Evolutionary conservation across 2,329 filamentous ascomycete genomes (phyloP).

Genomic region (Calonectria naviculata): DNA sequence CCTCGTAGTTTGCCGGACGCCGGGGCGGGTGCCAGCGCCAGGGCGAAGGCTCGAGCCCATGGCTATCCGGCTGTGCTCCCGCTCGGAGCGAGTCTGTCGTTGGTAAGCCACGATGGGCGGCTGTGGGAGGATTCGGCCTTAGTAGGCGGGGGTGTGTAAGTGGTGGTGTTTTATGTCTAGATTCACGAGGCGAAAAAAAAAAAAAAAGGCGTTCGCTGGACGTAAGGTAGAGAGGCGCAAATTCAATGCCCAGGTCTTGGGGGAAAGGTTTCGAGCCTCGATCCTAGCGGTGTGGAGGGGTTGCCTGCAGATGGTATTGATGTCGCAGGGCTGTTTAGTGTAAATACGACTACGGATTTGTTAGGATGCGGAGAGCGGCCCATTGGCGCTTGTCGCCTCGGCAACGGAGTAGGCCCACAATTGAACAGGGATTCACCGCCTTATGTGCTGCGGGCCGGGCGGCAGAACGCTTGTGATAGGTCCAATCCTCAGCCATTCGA

Average conservation of each 20-base stretch:
- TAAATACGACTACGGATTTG: slow-evolving; percentile 34
- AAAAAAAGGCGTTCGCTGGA: not conserved
- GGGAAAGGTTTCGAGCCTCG: slow-evolving; percentile 19
- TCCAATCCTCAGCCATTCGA: too few species aligned
- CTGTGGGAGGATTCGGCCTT: slow-evolving; percentile 20
- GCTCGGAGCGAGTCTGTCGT: slow-evolving; percentile 51
- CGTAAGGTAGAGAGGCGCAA: not conserved
- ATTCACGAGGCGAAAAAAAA: not conserved
- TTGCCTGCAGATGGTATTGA: slow-evolving; percentile 28
- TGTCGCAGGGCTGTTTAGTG: slow-evolving; percentile 32
- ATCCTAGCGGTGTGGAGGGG: slow-evolving; percentile 36
- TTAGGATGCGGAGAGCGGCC: slow-evolving; percentile 7
- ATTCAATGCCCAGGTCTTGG: slow-evolving; percentile 14
- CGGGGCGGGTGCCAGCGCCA: slow-evolving; percentile 36
- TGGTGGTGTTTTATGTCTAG: not conserved
- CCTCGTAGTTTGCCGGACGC: slow-evolving; percentile 35
- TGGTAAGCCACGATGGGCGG: slow-evolving; percentile 47
- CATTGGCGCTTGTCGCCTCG: slow-evolving; percentile 33
- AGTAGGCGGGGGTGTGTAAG: slow-evolving; percentile 6
- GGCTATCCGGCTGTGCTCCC: slow-evolving; percentile 48
- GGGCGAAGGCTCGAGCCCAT: slow-evolving; percentile 46
- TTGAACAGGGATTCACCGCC: slow-evolving; percentile 20
- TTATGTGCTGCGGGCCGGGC: not conserved
- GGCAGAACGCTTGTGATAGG: too few species aligned
- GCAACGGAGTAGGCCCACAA: too few species aligned